Evolutionary conservation across 768 basidiomycete genomes (phyloP).

Genomic region (Tulasnella sp.): DNA sequence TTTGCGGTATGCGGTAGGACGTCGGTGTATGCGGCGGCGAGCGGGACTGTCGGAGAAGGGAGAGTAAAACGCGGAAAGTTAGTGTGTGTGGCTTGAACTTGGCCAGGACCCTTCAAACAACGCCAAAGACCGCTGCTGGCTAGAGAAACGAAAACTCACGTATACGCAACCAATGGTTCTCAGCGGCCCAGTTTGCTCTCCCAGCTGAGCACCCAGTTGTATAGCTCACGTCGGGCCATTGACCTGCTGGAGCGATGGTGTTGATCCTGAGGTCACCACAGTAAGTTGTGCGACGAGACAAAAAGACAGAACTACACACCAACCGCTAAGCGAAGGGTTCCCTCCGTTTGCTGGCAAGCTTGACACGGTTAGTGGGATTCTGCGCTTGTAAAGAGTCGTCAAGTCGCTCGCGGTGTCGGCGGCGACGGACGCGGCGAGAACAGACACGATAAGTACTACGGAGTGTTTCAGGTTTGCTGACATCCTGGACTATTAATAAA

Average conservation of each 20-base stretch:
- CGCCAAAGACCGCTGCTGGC: neutral
- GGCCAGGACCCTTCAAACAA: too few relatives aligned
- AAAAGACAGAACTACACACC: neutral
- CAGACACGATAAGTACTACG: neutral
- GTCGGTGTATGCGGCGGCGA: conserved; percentile 13
- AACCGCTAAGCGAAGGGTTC: neutral
- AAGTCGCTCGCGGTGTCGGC: neutral
- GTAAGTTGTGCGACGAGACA: too few relatives aligned
- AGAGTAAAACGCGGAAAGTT: neutral
- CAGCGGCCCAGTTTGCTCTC: conserved; percentile 60
- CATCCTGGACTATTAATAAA: neutral
- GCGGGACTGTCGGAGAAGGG: neutral
- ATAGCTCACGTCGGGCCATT: conserved; percentile 40
- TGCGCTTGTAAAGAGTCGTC: neutral
- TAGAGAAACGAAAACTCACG: neutral
- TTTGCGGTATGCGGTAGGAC: neutral
- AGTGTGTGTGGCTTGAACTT: neutral
- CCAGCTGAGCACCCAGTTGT: conserved; percentile 49
- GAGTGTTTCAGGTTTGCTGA: neutral
- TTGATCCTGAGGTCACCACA: conserved; percentile 13
- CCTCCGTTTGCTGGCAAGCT: neutral
- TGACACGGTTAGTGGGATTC: conserved; percentile 2
- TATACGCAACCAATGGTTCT: conserved; percentile 21
- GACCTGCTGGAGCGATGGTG: conserved; percentile 16
- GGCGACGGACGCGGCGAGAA: neutral